Conservation (phyloP, 2,329 filamentous ascomycete genomes). For the Aspergillus persii region DNA sequence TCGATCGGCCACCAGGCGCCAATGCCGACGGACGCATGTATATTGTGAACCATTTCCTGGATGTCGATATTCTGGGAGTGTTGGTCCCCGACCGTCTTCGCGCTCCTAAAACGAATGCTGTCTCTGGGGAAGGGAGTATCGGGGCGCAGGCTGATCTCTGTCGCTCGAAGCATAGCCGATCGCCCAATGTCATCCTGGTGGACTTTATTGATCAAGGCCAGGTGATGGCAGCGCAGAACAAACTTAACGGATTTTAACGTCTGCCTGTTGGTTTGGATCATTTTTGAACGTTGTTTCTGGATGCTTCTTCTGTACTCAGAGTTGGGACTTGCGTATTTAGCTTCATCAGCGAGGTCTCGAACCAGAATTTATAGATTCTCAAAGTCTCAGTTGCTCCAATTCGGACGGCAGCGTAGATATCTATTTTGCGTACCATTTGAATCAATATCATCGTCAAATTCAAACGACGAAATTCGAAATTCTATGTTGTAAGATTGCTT, state of each 20-base stretch:
- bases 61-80: conserved; percentile 42
- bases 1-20: conserved; percentile 44
- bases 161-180: conserved; percentile 35
- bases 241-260: conserved; percentile 37
- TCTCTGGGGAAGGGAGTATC: conserved; percentile 43
- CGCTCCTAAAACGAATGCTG: conserved; percentile 44
- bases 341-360: no score
- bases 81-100: conserved; percentile 42
- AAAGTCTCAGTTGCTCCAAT: background rate
- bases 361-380: no score
- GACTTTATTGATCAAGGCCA: conserved; percentile 48
- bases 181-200: conserved; percentile 45
- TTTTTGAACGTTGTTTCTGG: background rate
- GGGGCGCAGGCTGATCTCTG: conserved; percentile 43
- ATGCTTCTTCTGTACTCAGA: background rate
- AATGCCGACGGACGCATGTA: conserved; percentile 44
- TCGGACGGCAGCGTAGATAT: background rate
- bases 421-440: background rate
- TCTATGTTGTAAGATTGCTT: background rate
- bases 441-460: background rate
- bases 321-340: no score
- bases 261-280: background rate
- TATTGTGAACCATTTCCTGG: conserved; percentile 50
- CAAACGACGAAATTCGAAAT: background rate
- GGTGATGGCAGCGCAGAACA: conserved; percentile 41